Evolutionary conservation across 805 yeast species (phyloP), one percentile per base, ranked within the genome.

Genomic region (Myxozyma neotropica): DNA sequence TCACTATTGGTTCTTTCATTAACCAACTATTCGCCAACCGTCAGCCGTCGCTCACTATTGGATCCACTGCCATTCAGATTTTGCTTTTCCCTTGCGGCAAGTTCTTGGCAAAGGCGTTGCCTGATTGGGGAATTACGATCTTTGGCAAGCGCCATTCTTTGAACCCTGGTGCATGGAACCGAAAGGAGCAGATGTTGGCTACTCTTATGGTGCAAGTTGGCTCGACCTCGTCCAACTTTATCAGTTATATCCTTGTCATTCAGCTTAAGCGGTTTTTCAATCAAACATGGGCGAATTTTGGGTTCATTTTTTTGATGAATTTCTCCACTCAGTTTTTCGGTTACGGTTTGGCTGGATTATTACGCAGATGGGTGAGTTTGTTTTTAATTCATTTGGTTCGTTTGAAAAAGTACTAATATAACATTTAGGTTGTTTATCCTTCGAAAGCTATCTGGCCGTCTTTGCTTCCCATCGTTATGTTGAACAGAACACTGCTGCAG

Each of bases 11-110:
- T 51, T 78, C 84, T 51, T 85, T 80, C 53, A 76, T 83, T 70
- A 85, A 86, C 70, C 75, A 82, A 58, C 77, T 85, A 63, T 85
- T 86, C 67, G 77, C 83, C 29, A 12, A 45, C 19, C 86, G 85
- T 70, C 71, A 78, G 46, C 89, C 89, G 2, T 69, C 81, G 0
- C 76, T 84, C 58, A 68, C 75, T 56, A 86, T 86, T 52, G 79
- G 83, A 33, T 81, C 87, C 42, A 78, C 87, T 58, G 77, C 83
- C 57, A 82, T 88, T 0, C 86, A 82, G 78, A 90, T 91, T 1
- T 58, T 83, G 53, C 79, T 87, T 2, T 83, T 78, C 71, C 88
- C 88, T 4, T 63, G 81, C 35, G 90, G 90, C 55, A 71, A 74
- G 52, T 61, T 77, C 33, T 10, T 33, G n/a, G 51, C 48, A 17